Evolutionary conservation across 2,329 filamentous ascomycete species (phyloP).

Genomic region (Pestalotiopsis sp.): DNA sequence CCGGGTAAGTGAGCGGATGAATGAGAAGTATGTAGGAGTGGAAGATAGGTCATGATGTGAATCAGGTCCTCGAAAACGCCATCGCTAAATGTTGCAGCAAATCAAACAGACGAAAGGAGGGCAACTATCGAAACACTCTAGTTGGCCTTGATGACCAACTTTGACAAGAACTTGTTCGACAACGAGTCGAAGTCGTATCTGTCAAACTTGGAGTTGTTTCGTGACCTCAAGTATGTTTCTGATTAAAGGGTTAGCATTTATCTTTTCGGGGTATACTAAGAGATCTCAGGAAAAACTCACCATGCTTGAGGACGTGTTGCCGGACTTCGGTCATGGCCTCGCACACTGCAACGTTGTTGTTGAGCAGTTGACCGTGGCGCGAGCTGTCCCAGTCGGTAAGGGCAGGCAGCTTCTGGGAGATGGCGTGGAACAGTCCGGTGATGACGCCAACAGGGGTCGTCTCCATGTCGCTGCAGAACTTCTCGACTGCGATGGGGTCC

Average conservation of each 20-base stretch:
- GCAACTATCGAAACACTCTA: constrained; percentile 38
- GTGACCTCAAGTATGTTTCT: constrained; percentile 86
- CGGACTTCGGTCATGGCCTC: constrained; percentile 96
- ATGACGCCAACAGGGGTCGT: constrained; percentile 94
- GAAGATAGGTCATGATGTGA: constrained; percentile 32
- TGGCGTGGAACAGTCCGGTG: constrained; percentile 94
- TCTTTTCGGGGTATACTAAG: not conserved
- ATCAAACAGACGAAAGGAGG: constrained; percentile 32
- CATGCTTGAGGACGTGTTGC: constrained; percentile 89
- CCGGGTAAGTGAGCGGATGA: constrained; percentile 26
- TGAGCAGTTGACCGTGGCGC: constrained; percentile 87
- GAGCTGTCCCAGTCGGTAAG: constrained; percentile 93
- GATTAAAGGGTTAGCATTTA: constrained; percentile 42
- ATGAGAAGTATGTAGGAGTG: constrained; percentile 24
- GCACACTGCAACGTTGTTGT: constrained; percentile 90
- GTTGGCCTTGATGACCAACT: constrained; percentile 93
- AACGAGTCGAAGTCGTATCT: constrained; percentile 90
- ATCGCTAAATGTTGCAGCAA: constrained; percentile 42
- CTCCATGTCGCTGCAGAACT: constrained; percentile 98
- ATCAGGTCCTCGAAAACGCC: constrained; percentile 43
- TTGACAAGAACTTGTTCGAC: constrained; percentile 96
- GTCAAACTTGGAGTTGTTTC: constrained; percentile 81
- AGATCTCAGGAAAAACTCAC: constrained; percentile 53
- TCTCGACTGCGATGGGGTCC: constrained; percentile 80
- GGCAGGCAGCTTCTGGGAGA: constrained; percentile 91